Percentiles rank a stretch among this genome's conserved stretches.
phyloP scores from a whole-genome alignment of 306 rosid genomes.

The Gastrolobium bilobum region DNA sequence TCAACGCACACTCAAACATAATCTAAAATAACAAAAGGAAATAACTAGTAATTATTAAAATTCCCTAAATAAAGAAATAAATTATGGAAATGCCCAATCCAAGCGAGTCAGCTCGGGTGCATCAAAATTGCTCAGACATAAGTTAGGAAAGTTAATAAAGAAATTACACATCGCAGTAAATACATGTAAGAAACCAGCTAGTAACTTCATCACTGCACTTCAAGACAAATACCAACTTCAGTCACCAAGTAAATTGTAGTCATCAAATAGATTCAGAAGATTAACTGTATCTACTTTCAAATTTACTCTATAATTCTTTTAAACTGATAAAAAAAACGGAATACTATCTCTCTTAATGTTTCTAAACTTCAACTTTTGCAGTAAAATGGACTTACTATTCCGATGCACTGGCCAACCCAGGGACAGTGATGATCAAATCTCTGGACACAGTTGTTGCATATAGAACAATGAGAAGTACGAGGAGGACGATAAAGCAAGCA shows the following conservation, averaged over 20 bases:
- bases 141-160: background rate
- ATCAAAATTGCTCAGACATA: background rate
- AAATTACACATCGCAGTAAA: slow-evolving; percentile 10
- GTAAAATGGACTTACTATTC: slow-evolving; percentile 71
- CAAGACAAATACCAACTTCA: slow-evolving; percentile 12
- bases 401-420: slow-evolving; percentile 99
- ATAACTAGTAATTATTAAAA: too few relatives aligned
- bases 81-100: too few relatives aligned
- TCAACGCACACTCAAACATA: too few relatives aligned
- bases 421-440: slow-evolving; percentile 99
- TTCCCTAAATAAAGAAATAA: too few relatives aligned
- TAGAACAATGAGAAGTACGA: slow-evolving; percentile 97
- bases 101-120: too few relatives aligned
- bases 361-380: slow-evolving; percentile 23
- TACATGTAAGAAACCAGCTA: slow-evolving; percentile 1
- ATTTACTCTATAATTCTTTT: slow-evolving; percentile 11
- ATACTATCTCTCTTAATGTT: slow-evolving; percentile 11
- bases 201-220: slow-evolving; percentile 25
- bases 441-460: slow-evolving; percentile 97
- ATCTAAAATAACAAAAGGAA: too few relatives aligned
- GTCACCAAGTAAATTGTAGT: background rate
- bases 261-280: slow-evolving; percentile 30
- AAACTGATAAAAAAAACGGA: slow-evolving; percentile 26
- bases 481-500: slow-evolving; percentile 97
- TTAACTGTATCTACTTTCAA: slow-evolving; percentile 6